These are phyloP conservation scores for Curvularia eragrostidis DNA, from an alignment of 2,329 filamentous ascomycete genomes.

Conservation along the genomic window DNA sequence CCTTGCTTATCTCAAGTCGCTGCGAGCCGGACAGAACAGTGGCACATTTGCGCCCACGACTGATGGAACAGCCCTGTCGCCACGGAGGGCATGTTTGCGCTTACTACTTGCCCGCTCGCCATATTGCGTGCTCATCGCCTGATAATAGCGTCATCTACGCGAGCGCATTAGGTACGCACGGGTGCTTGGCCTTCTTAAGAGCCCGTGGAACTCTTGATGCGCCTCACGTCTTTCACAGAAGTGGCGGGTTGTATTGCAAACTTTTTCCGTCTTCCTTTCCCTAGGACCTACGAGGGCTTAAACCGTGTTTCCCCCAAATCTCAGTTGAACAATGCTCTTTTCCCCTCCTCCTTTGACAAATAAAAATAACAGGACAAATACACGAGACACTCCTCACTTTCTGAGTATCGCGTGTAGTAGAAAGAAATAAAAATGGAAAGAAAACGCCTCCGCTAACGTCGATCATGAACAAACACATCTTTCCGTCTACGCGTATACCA, in stretches of 20 bases:
- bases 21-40: not conserved
- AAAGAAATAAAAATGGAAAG: not conserved
- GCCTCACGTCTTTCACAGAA: not conserved
- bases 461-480: not conserved
- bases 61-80: not conserved
- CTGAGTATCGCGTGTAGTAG: not conserved
- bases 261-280: not conserved
- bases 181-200: not conserved
- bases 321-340: not conserved
- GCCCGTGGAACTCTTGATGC: not conserved
- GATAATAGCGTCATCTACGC: not conserved
- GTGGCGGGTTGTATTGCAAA: not conserved
- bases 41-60: not conserved
- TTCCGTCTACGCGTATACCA: not conserved
- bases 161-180: not conserved
- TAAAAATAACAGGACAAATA: not conserved
- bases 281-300: not conserved
- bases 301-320: not conserved
- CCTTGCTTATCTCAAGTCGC: slow-evolving; percentile 5
- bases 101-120: not conserved
- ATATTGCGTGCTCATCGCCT: slow-evolving; percentile 12
- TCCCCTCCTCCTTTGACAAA: not conserved
- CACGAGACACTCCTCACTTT: not conserved
- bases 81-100: not conserved
- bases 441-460: slow-evolving; percentile 1